Base-by-base conservation (phyloP, 1,139 yeast genomes). In the Geotrichum reessii region DNA sequence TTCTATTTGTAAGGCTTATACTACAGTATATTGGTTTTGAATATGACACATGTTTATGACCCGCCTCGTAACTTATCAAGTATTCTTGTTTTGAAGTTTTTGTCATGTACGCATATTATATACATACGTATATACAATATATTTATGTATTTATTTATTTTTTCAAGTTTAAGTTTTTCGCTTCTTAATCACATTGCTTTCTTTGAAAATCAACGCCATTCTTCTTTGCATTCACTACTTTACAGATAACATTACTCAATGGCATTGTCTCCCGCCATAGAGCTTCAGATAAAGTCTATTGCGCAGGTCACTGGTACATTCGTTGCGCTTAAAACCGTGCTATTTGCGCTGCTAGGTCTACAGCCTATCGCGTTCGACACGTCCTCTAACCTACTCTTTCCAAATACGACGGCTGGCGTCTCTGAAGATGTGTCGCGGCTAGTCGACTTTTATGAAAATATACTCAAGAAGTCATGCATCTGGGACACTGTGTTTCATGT, bases 401-500 rank as follows among this genome's bases (percentile, higher is more conserved):
- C 44, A 17, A 37, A 37, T 19, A n/a, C 44, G 19, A 37, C 44
- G 21, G 7, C 17, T 3, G 44, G 9, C 7, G 44, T 17, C 2
- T 61, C 58, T 5, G 55, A 52, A 40, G 53, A 28, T 24, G 28
- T 58, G 22, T 47, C 57, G 31, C 51, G 55, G 46, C 25, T 54
- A n/a, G 22, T 51, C 19, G 28, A 55, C 33, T 31, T 61, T 5
- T 58, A 59, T 6, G 61, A 67, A 31, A 61, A 37, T n/a, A 19
- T 53, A 47, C 46, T 77, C 1, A 76, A 81, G 52, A 82, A 83
- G 61, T 74, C 88, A 8, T 74, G 87, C 37, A 79, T 85, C 6
- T 92, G 98, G 98, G 99, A 93, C 71, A 79, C 86, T 1, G 95
- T 91, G 0, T 90, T 86, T 71, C 91, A 87, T 67, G 72, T 81